Base-by-base conservation (phyloP, 2,329 filamentous ascomycete genomes). In the Fusarium stilboides region DNA sequence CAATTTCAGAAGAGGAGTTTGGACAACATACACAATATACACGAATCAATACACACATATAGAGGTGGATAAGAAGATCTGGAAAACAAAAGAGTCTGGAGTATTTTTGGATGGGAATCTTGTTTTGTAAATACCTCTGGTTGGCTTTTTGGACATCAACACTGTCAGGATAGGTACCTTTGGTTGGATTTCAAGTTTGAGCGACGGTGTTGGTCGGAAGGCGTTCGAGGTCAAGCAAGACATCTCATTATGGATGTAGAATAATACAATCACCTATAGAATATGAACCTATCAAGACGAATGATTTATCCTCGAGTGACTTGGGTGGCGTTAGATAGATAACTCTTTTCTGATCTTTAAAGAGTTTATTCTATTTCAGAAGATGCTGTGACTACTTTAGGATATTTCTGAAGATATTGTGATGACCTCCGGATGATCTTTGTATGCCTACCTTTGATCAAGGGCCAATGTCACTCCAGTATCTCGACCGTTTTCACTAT, bases 1-100 rank as follows among this genome's bases (percentile, higher is more conserved):
- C n/a, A 28, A 7, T n/a, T 15, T 40, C 37, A 52, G 20, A 34
- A 50, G 17, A 57, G 14, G 58, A 50, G 22, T 19, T 44, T 44
- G n/a, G 19, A 17, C n/a, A 33, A 33, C 3, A 57, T 33, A 54
- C 28, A 72, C 46, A 50, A 72, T 57, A 50, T 22, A 53, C 36
- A 68, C 17, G 58, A 54, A 55, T 42, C 33, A 52, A n/a, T 43
- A 57, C 31, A 69, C 34, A 20, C 26, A 52, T n/a, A 52, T 45
- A 36, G 31, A 57, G 22, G 46, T 12, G 51, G 33, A 34, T 31
- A 19, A 12, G 42, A n/a, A 40, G 31, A 42, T 13, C 43, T 9
- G 24, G 15, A 31, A 5, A n/a, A 34, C 6, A 46, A 26, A n/a
- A 33, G 17, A 44, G 33, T 34, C 36, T 34, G 20, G 34, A 40